Evolutionary conservation across 179 eudicot genomes (phyloP).

Genomic region (Silene vulgaris): DNA sequence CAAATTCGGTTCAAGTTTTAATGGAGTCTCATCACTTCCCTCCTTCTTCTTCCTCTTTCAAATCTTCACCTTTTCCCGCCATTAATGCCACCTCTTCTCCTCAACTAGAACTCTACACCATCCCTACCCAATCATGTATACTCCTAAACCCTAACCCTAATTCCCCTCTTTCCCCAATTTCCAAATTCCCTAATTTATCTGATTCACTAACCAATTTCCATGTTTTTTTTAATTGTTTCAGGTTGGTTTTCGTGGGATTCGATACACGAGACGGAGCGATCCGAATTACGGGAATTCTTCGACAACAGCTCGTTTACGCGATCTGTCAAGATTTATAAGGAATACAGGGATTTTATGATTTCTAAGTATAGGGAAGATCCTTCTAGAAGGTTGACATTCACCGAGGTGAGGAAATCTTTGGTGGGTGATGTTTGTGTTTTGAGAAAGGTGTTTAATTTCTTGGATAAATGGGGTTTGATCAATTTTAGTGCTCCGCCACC

Average conservation of each 20-base stretch:
- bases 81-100: background rate
- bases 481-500: slow-evolving; percentile 39
- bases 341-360: slow-evolving; percentile 83
- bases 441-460: slow-evolving; percentile 62
- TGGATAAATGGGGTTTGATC: slow-evolving; percentile 74
- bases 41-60: slow-evolving; percentile 21
- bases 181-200: slow-evolving; percentile 15
- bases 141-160: slow-evolving; percentile 26
- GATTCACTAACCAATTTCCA: background rate
- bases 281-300: slow-evolving; percentile 64
- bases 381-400: slow-evolving; percentile 51
- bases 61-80: slow-evolving; percentile 24
- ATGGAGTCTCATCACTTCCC: slow-evolving; percentile 23
- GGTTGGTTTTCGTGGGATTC: slow-evolving; percentile 92
- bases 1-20: background rate
- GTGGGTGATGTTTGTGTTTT: slow-evolving; percentile 71
- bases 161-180: background rate
- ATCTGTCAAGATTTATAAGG: slow-evolving; percentile 79
- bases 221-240: slow-evolving; percentile 21
- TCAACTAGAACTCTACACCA: slow-evolving; percentile 66
- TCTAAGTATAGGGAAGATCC: slow-evolving; percentile 75
- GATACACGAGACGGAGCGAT: slow-evolving; percentile 69
- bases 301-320: slow-evolving; percentile 70
- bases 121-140: slow-evolving; percentile 63
- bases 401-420: slow-evolving; percentile 70